Evolutionary conservation across 1,284 basidiomycete species (phyloP).

Genomic region (Cutaneotrichosporon sp.): DNA sequence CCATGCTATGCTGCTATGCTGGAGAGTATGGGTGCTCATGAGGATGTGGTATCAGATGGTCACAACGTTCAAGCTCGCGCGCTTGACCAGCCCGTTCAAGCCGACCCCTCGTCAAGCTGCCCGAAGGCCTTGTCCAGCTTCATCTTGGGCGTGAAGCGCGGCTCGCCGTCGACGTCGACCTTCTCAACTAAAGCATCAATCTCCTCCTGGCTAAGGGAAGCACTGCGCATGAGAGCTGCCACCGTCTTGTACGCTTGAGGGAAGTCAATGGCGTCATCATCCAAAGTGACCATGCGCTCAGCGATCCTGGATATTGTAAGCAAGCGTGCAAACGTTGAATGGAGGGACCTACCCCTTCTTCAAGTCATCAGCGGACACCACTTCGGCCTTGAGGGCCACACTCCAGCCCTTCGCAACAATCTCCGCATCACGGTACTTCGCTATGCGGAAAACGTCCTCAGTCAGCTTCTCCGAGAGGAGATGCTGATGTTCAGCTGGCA

Average conservation of each 20-base stretch:
- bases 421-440: conserved; percentile 77
- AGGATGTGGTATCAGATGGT: conserved; percentile 4
- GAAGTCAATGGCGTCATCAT: conserved; percentile 82
- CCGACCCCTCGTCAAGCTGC: conserved; percentile 31
- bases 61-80: neutral
- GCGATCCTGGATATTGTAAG: conserved; percentile 54
- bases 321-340: neutral
- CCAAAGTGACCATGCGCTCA: conserved; percentile 66
- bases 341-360: conserved; percentile 51
- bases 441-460: conserved; percentile 82
- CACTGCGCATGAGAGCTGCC: conserved; percentile 65
- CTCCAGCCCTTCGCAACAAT: conserved; percentile 59
- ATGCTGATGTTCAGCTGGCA: conserved; percentile 49
- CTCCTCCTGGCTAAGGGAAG: conserved; percentile 53
- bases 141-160: conserved; percentile 38
- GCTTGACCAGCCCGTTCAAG: conserved; percentile 1
- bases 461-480: conserved; percentile 70
- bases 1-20: conserved; percentile 10
- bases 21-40: neutral
- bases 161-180: conserved; percentile 41
- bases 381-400: conserved; percentile 55
- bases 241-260: conserved; percentile 77
- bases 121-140: conserved; percentile 40
- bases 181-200: conserved; percentile 55
- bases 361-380: conserved; percentile 56